A percentile compares a stretch with the other conserved stretches of the same genome.
These are phyloP conservation scores for Puccinia horiana DNA, from an alignment of 1,284 basidiomycete species.

Conservation along the genomic window DNA sequence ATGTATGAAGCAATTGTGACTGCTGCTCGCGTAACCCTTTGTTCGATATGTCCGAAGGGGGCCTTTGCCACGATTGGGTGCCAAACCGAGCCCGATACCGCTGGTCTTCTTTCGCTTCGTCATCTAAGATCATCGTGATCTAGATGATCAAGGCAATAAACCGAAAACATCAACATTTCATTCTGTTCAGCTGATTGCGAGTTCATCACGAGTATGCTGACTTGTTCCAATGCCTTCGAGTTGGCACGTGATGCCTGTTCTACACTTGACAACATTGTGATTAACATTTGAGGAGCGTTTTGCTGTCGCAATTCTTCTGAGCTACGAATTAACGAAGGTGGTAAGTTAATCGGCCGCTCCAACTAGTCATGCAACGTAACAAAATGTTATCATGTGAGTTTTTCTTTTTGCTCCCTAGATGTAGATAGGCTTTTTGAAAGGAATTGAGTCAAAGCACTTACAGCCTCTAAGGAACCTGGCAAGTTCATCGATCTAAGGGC, in stretches of 20 bases:
- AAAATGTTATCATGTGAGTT: background rate
- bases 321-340: conserved; percentile 80
- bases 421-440: background rate
- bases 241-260: conserved; percentile 69
- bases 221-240: conserved; percentile 72
- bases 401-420: background rate
- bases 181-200: background rate
- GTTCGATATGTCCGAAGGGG: conserved; percentile 78
- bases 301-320: conserved; percentile 80
- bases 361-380: conserved; percentile 58
- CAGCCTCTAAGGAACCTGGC: conserved; percentile 80
- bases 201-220: conserved; percentile 56
- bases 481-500: conserved; percentile 73
- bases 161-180: background rate
- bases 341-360: conserved; percentile 80
- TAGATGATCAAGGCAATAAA: background rate
- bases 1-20: conserved; percentile 70
- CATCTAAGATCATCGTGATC: conserved; percentile 68
- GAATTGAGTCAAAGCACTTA: background rate
- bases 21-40: conserved; percentile 70
- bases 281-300: conserved; percentile 73
- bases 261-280: conserved; percentile 73
- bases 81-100: conserved; percentile 62
- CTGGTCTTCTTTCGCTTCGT: conserved; percentile 85
- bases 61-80: conserved; percentile 62